A percentile compares a stretch with the other conserved stretches of the same genome.
Conservation (phyloP, 75 land plant genomes). For the Azolla pinnata region DNA sequence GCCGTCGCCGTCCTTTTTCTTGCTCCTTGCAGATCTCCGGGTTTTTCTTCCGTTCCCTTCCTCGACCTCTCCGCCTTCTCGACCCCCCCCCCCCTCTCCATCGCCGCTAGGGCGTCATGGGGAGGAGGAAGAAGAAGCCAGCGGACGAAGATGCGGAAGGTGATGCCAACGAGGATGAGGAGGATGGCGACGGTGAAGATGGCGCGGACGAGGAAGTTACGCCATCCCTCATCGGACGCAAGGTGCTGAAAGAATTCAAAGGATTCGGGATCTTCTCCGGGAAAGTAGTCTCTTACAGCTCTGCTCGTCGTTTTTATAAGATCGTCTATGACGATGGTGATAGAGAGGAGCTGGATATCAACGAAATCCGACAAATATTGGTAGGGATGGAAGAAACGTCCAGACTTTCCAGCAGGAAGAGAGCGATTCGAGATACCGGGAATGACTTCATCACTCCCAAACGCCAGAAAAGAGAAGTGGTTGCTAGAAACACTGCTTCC, state of each 20-base stretch:
- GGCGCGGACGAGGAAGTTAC: background rate
- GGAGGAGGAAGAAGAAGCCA: background rate
- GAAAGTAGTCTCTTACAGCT: conserved; percentile 37
- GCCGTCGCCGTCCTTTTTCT: background rate
- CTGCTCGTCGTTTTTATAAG: conserved; percentile 30
- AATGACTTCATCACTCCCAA: too few relatives aligned
- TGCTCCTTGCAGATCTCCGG: background rate
- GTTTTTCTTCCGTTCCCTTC: background rate
- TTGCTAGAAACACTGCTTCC: too few relatives aligned
- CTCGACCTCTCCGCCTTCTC: background rate
- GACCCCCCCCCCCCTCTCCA: background rate
- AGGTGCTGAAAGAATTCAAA: conserved; percentile 34
- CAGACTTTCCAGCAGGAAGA: too few relatives aligned
- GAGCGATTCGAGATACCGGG: too few relatives aligned
- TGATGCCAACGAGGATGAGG: too few relatives aligned
- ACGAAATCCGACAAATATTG: conserved; percentile 28
- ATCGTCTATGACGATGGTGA: conserved; percentile 64
- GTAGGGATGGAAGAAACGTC: background rate
- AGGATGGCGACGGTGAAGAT: too few relatives aligned
- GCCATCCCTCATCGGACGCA: conserved; percentile 44
- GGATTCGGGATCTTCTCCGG: conserved; percentile 47
- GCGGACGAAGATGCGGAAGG: too few relatives aligned
- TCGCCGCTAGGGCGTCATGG: background rate
- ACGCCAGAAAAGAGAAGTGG: background rate
- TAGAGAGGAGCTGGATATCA: conserved; percentile 43